Base-by-base conservation (phyloP, 257 asterid genomes). In the Solanum habrochaites region DNA sequence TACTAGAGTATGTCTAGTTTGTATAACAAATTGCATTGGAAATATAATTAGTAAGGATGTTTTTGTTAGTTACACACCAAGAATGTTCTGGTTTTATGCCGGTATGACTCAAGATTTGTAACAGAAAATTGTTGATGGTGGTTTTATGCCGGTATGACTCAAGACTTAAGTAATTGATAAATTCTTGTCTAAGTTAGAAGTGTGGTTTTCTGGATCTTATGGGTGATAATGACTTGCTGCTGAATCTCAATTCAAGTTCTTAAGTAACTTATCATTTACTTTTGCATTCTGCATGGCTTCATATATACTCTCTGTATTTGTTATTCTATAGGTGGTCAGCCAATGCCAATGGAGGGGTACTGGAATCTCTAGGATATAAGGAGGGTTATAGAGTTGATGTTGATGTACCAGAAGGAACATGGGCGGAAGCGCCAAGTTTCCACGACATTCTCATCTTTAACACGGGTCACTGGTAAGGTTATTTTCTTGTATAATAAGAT, bases 281-380 rank as follows among this genome's bases (percentile, higher is more conserved):
- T 80, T 29, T 47, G 20, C 67, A 80, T 80, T 47, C 64, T 80
- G 12, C 42, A 47, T 47, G 27, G 42, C 2, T 80, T 80, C 84
- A 27, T 27, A 27, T 8, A 80, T 23, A 7, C 69, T 29, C 7
- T 31, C 39, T 67, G 52, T 75, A 82, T 58, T 74, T 86, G 80
- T 67, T 86, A 82, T 82, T 71, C 60, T 86, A 66, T 86, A 96
- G 99, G 94, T 97, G 96, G 99, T 88, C 95, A n/a, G 95, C 94
- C 86, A 91, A 91, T 84, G 86, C 91, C 85, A 89, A 74, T 86
- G 91, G 92, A 71, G 98, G 98, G 86, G 78, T 86, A 64, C 88
- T 95, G 85, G 98, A 96, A 93, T 94, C 97, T 73, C 96, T 94
- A 88, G 99, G 99, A 88, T 97, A 93, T 88, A 97, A 91, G 93